Percentiles rank a stretch among this genome's conserved stretches.
phyloP scores from a whole-genome alignment of 2,329 filamentous ascomycete species.

The Neobulgaria alba region DNA sequence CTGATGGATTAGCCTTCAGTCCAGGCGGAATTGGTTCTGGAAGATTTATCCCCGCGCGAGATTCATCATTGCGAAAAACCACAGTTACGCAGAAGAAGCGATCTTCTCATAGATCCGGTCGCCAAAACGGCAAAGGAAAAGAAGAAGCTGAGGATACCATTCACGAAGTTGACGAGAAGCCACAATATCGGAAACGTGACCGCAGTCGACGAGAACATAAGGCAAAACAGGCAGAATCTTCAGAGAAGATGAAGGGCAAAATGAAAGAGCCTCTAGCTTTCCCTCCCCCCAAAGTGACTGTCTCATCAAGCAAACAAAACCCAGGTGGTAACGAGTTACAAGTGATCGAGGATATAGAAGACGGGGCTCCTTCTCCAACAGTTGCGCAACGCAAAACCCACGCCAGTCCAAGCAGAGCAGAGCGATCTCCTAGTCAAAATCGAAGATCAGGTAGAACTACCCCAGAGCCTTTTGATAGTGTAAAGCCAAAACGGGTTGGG shows the following conservation, averaged over 20 bases:
- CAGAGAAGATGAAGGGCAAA: constrained; percentile 7
- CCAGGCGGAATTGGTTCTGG: constrained; percentile 27
- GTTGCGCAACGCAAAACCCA: constrained; percentile 51
- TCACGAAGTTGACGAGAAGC: constrained; percentile 18
- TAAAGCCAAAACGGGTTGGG: constrained; percentile 43
- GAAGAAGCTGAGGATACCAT: constrained; percentile 17
- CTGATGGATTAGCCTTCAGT: constrained; percentile 6
- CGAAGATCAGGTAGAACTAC: constrained; percentile 41
- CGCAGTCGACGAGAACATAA: constrained; percentile 17
- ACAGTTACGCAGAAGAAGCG: constrained; percentile 44
- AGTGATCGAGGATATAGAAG: constrained; percentile 34
- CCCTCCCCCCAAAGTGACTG: constrained; percentile 20
- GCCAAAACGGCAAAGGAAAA: constrained; percentile 36
- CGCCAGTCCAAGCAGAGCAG: constrained; percentile 32
- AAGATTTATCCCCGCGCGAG: constrained; percentile 53
- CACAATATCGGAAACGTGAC: constrained; percentile 16
- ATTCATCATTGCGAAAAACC: constrained; percentile 58
- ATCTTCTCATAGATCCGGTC: constrained; percentile 41
- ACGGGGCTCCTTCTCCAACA: constrained; percentile 62
- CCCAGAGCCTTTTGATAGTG: constrained; percentile 38
- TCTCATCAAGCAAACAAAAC: constrained; percentile 15
- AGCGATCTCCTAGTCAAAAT: constrained; percentile 21
- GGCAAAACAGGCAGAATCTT: constrained; percentile 6
- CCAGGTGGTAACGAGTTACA: constrained; percentile 12
- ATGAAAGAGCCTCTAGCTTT: constrained; percentile 26